Conservation (phyloP, 306 rosid genomes). For the Trichosanthes truncata region DNA sequence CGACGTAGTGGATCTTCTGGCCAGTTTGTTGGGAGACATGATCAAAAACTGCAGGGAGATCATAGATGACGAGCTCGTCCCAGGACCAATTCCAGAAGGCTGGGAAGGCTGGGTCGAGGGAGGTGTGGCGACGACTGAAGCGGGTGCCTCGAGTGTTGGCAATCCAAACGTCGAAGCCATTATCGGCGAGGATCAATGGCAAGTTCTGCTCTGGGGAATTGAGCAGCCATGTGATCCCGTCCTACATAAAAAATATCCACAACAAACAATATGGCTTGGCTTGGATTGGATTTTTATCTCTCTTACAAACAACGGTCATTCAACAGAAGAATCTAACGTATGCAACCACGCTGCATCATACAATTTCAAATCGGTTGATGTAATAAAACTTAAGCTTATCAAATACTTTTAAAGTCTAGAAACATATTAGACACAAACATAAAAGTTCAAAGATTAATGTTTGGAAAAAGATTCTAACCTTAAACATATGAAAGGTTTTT, state of each 20-base stretch:
- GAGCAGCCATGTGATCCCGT: constrained; percentile 66
- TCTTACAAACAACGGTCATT: too few relatives aligned
- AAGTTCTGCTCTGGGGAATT: constrained; percentile 61
- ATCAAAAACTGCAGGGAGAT: constrained; percentile 74
- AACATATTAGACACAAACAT: too few relatives aligned
- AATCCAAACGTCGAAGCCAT: constrained; percentile 83
- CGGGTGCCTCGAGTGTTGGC: constrained; percentile 80
- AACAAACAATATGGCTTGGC: too few relatives aligned
- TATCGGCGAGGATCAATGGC: constrained; percentile 73
- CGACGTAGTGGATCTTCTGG: constrained; percentile 72
- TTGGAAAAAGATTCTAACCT: too few relatives aligned
- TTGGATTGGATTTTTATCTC: too few relatives aligned
- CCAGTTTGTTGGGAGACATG: constrained; percentile 49
- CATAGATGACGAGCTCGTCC: constrained; percentile 65
- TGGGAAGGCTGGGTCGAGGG: constrained; percentile 31
- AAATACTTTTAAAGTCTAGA: too few relatives aligned
- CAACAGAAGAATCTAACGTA: too few relatives aligned
- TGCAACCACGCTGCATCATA: too few relatives aligned
- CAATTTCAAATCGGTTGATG: too few relatives aligned
- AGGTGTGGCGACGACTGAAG: constrained; percentile 50
- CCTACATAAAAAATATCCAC: constrained; percentile 39
- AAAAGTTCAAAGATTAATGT: too few relatives aligned
- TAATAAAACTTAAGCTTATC: too few relatives aligned
- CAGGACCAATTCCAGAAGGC: constrained; percentile 78
- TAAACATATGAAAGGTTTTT: too few relatives aligned